These are phyloP conservation scores for Mycena epipterygia DNA, from an alignment of 768 basidiomycete species.

Conservation along the genomic window DNA sequence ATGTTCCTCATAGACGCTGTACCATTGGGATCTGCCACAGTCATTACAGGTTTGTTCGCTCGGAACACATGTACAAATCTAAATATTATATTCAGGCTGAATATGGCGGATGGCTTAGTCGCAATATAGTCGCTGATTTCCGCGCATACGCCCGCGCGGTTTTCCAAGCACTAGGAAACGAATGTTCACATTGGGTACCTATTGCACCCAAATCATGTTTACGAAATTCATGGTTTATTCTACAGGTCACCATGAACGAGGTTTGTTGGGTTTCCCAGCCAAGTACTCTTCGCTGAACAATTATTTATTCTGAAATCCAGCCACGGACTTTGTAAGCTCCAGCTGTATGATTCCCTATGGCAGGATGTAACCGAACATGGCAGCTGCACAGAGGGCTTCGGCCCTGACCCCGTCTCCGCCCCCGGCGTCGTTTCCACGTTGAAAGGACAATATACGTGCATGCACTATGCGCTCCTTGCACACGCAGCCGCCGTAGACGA, in stretches of 20 bases:
- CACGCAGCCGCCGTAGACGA: constrained; percentile 38
- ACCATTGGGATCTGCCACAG: constrained; percentile 69
- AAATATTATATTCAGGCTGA: constrained; percentile 12
- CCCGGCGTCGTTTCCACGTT: constrained; percentile 27
- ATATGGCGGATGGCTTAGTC: constrained; percentile 58
- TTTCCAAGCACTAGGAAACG: constrained; percentile 31
- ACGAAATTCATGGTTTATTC: background rate
- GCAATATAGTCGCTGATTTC: constrained; percentile 61
- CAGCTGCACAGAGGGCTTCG: constrained; percentile 37
- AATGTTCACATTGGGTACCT: constrained; percentile 31
- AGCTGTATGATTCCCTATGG: no score
- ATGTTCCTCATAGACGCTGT: constrained; percentile 53
- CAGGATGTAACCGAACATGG: background rate
- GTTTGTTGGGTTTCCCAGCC: background rate
- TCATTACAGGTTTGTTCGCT: constrained; percentile 60
- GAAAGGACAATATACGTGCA: constrained; percentile 33
- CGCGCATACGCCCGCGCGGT: constrained; percentile 54
- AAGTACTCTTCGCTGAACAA: background rate
- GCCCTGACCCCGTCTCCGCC: constrained; percentile 26
- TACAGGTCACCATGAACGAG: constrained; percentile 37
- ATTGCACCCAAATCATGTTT: no score
- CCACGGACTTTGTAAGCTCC: constrained; percentile 35
- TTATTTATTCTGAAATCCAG: background rate
- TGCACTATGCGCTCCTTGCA: constrained; percentile 34
- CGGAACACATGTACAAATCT: background rate